These are phyloP conservation scores for Leptographium radiaticola DNA, from an alignment of 2,329 filamentous ascomycete species.

Conservation along the genomic window DNA sequence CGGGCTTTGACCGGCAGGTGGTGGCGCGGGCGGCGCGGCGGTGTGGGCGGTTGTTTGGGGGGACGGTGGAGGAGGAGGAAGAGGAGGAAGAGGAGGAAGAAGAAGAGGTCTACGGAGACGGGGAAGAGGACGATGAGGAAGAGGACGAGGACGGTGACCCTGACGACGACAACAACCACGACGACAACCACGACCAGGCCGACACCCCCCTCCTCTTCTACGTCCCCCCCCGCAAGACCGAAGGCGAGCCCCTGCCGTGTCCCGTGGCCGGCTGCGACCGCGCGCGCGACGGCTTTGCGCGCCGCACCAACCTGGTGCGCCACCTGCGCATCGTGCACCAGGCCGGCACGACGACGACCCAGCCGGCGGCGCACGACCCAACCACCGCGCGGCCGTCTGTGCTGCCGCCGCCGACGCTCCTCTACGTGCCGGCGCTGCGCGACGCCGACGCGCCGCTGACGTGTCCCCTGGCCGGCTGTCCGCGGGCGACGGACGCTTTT, in stretches of 20 bases:
- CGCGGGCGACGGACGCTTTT: constrained; percentile 23
- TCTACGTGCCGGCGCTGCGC: neutral
- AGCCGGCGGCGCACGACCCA: neutral
- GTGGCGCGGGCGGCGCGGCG: constrained; percentile 58
- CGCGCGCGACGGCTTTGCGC: constrained; percentile 21
- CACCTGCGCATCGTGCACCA: constrained; percentile 26
- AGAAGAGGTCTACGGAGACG: neutral
- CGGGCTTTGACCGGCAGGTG: constrained; percentile 52
- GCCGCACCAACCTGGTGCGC: constrained; percentile 21
- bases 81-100: constrained; percentile 20
- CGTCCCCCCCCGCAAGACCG: neutral
- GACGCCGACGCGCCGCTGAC: too few species aligned
- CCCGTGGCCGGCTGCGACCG: constrained; percentile 7
- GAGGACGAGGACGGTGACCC: neutral
- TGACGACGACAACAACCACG: neutral
- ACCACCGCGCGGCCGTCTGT: too few species aligned
- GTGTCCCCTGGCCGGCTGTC: constrained; percentile 22
- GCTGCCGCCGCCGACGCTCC: neutral
- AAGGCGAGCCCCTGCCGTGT: neutral
- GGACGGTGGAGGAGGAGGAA: constrained; percentile 53
- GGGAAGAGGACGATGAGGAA: neutral
- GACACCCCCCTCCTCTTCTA: neutral
- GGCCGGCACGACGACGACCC: neutral
- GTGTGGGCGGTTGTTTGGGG: constrained; percentile 62
- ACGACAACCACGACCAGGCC: neutral